Evolutionary conservation across 306 rosid genomes (phyloP), one percentile per base, ranked within the genome.

Genomic region (Fragaria iinumae): DNA sequence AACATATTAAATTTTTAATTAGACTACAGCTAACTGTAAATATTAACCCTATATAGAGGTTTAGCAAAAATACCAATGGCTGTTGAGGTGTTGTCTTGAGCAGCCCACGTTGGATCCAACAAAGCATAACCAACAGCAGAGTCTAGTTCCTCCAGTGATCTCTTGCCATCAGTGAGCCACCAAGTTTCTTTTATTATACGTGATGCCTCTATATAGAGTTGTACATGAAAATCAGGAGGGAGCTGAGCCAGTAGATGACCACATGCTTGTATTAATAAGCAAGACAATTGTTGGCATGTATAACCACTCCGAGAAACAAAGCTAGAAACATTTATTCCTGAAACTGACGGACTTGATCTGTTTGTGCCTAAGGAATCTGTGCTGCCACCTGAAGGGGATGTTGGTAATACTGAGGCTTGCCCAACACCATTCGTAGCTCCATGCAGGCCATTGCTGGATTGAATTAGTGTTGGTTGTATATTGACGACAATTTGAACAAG

Each of bases 21-120:
- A 69, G 56, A 18, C 3, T 53, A 57, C 27, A 57, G 55, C 47
- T 73, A 25, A 8, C 49, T 5, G 57, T 10, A 74, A 27, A 74
- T 11, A 9, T 50, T 57, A 5, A 38, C 34, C 56, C 44, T 69
- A 43, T 43, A 39, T 39, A 32, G 45, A 71, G 20, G n/a, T 29
- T 34, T 32, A 70, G n/a, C 67, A 60, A 27, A 76, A 90, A 73
- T 89, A 95, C 99, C 99, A 14, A 92, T 88, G 45, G 97, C 97
- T 41, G 97, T 95, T 47, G 99, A 95, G 82, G 99, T 95, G 80
- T 95, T 95, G 87, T 95, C 97, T 84, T 95, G 97, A 76, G 99
- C 97, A 65, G 99, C 99, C 99, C 99, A 92, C 36, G 97, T 87
- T 78, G 99, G 97, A 90, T 92, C 99, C 84, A 95, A 88, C 89